A percentile compares a stretch with the other conserved stretches of the same genome.
Evolutionary conservation across 2,329 filamentous ascomycete genomes (phyloP).

Genomic region (Neonectria ditissima): DNA sequence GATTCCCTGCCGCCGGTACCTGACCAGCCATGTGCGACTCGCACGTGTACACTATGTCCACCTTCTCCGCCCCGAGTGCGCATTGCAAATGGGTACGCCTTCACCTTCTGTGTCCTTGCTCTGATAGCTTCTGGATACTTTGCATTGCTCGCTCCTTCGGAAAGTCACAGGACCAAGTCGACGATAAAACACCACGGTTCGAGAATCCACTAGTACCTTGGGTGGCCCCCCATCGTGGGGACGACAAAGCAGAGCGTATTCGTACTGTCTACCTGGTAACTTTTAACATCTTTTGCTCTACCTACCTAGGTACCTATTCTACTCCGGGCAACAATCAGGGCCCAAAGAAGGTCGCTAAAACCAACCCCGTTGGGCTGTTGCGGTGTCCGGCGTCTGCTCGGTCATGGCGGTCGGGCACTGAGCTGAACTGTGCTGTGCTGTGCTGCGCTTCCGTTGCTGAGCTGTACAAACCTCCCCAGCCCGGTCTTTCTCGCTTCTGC

Average conservation of each 20-base stretch:
- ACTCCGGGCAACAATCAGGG: not conserved
- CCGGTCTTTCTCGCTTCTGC: constrained; percentile 15
- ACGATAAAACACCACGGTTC: not conserved
- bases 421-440: constrained; percentile 17
- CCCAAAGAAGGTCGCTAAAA: not conserved
- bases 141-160: not conserved
- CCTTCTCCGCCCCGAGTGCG: not conserved
- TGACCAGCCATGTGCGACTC: constrained; percentile 25
- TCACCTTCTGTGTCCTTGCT: too few relatives aligned
- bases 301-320: not conserved
- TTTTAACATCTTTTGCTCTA: too few relatives aligned
- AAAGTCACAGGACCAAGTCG: not conserved
- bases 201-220: not conserved
- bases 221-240: not conserved
- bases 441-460: constrained; percentile 15
- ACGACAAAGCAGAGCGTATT: not conserved
- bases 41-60: constrained; percentile 17
- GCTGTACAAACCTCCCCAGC: constrained; percentile 22
- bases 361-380: constrained; percentile 14
- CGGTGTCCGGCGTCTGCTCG: not conserved
- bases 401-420: constrained; percentile 9
- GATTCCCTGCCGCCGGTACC: constrained; percentile 26
- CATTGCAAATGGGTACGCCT: too few relatives aligned
- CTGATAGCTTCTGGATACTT: not conserved
- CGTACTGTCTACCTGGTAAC: not conserved